Evolutionary conservation across 2,329 filamentous ascomycete genomes (phyloP), one percentile per base, ranked within the genome.

Genomic region (Ceratocystiopsis brevicomis): DNA sequence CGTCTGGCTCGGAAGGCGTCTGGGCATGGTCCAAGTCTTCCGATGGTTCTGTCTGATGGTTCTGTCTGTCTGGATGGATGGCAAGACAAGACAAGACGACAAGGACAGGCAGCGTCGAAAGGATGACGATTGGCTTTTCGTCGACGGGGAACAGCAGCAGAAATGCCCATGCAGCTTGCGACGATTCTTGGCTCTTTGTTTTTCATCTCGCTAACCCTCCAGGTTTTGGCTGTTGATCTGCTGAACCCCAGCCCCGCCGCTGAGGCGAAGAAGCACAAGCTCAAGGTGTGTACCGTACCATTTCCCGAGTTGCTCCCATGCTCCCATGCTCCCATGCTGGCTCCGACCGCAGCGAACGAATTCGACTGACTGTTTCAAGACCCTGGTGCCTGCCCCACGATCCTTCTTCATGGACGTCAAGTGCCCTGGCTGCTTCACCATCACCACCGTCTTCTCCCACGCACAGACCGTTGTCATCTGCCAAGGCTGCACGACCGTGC

Each of bases 391-490:
- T 60, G 81, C 77, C 55, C 90, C 90, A 61, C 85, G 90, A 67
- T 96, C 88, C 56, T 98, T 96, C 83, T 98, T 98, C 84, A 98
- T 98, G 90, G 90, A 98, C 66, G 90, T 98, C 76, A 98, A 98
- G 82, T 98, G 90, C 83, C 90, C 90, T 66, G 90, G 90, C 62
- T 98, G 90, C 84, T 98, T 96, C 81, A 95, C 87, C 68, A 98
- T 98, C 78, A 98, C 90, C 68, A 98, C 90, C 67, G 90, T 98
- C 70, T 98, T 96, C 84, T 96, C 88, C 53, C 90, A 98, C 78
- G 90, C 90, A 68, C 90, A 98, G 78, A 98, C 90, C 65, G 90
- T 98, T 66, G 90, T 98, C 68, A 92, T 96, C 77, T 98, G 90
- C 81, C 86, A 86, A 63, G 90, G 90, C 61, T 98, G 90, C 84